phyloP scores from a whole-genome alignment of 2,329 filamentous ascomycete genomes.

The Ophiocordyceps camponoti-floridani region DNA sequence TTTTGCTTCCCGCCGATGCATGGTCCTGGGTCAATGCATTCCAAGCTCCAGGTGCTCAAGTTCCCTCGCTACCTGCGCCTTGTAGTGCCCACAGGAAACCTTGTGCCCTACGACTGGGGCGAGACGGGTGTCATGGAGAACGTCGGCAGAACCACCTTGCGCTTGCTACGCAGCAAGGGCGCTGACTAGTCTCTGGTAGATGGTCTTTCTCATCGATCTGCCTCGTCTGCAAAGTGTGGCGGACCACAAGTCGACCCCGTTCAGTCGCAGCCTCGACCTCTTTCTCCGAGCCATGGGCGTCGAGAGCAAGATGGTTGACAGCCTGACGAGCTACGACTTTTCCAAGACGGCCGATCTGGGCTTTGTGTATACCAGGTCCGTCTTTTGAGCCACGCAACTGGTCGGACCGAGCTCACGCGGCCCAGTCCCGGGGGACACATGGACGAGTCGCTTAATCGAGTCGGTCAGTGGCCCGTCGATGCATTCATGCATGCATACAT shows the following conservation, averaged over 20 bases:
- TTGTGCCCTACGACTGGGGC: slow-evolving; percentile 79
- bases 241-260: slow-evolving; percentile 22
- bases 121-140: slow-evolving; percentile 76
- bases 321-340: slow-evolving; percentile 69
- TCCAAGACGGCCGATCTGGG: slow-evolving; percentile 49
- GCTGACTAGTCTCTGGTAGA: slow-evolving; percentile 21
- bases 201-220: slow-evolving; percentile 82
- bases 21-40: slow-evolving; percentile 67
- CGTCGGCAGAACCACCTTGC: slow-evolving; percentile 20
- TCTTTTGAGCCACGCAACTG: not conserved
- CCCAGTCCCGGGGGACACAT: slow-evolving; percentile 17
- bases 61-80: slow-evolving; percentile 57
- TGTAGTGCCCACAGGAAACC: slow-evolving; percentile 73
- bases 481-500: no score
- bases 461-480: slow-evolving; percentile 16
- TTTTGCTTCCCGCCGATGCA: slow-evolving; percentile 75
- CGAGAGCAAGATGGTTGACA: slow-evolving; percentile 43
- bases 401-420: slow-evolving; percentile 4
- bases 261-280: slow-evolving; percentile 50
- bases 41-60: slow-evolving; percentile 83
- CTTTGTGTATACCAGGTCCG: slow-evolving; percentile 76
- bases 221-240: slow-evolving; percentile 35
- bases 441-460: slow-evolving; percentile 10
- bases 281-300: slow-evolving; percentile 54
- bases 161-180: slow-evolving; percentile 6